These are phyloP conservation scores for Imleria badia DNA, from an alignment of 768 basidiomycete genomes.

Conservation along the genomic window DNA sequence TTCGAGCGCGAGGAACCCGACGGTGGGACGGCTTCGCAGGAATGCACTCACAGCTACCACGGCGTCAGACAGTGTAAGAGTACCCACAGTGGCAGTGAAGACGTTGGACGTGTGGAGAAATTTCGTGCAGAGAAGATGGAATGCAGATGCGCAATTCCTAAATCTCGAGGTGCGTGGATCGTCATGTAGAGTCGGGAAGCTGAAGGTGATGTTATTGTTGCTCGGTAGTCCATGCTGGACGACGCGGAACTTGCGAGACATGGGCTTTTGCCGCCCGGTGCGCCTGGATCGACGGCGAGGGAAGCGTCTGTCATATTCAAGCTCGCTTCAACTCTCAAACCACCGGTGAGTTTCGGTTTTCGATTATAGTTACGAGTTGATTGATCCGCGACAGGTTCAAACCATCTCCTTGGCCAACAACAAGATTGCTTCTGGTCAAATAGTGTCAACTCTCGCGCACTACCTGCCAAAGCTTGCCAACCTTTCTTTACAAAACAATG, in stretches of 20 bases:
- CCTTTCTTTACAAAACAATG: constrained; percentile 78
- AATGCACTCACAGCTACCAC: constrained; percentile 46
- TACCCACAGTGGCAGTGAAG: constrained; percentile 32
- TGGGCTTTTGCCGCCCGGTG: constrained; percentile 69
- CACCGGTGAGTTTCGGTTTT: constrained; percentile 49
- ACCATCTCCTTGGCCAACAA: constrained; percentile 86
- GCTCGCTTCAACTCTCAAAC: constrained; percentile 74
- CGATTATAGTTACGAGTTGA: not conserved
- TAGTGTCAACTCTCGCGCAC: constrained; percentile 61
- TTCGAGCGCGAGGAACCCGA: constrained; percentile 41
- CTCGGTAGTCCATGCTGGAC: constrained; percentile 65
- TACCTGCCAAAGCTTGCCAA: constrained; percentile 81
- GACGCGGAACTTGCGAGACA: constrained; percentile 76
- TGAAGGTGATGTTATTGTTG: constrained; percentile 5
- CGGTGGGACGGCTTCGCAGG: constrained; percentile 57
- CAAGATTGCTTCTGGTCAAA: constrained; percentile 57
- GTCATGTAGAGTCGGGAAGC: not conserved
- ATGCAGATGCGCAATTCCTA: constrained; percentile 64
- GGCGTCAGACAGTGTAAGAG: constrained; percentile 8
- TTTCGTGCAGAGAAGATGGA: constrained; percentile 72
- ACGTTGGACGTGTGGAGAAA: constrained; percentile 71
- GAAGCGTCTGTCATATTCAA: constrained; percentile 89
- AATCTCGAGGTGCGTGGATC: constrained; percentile 72
- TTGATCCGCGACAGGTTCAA: constrained; percentile 47
- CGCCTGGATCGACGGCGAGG: constrained; percentile 54